A percentile compares a stretch with the other conserved stretches of the same genome.
These are phyloP conservation scores for Penicillium egyptiacum DNA, from an alignment of 495 filamentous ascomycete genomes.

Conservation along the genomic window DNA sequence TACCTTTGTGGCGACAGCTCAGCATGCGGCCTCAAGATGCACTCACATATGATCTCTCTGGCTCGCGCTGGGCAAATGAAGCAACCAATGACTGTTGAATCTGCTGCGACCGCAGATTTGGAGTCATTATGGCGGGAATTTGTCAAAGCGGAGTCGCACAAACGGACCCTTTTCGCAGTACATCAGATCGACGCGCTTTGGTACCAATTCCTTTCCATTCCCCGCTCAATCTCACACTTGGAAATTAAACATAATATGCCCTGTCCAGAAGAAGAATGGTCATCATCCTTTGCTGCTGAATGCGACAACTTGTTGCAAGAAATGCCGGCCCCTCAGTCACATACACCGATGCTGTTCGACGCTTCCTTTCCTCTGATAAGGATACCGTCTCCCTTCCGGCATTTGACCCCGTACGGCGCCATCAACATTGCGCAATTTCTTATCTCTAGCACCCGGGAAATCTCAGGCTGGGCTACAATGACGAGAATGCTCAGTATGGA, in stretches of 20 bases:
- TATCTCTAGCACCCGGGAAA: constrained; percentile 39
- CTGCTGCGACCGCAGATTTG: constrained; percentile 22
- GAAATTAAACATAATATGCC: constrained; percentile 42
- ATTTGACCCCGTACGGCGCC: constrained; percentile 40
- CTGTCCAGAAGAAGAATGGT: constrained; percentile 33
- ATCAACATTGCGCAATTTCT: constrained; percentile 42
- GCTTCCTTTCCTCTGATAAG: constrained; percentile 28
- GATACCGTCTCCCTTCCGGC: constrained; percentile 23
- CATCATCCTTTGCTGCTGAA: constrained; percentile 28
- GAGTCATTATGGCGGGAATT: constrained; percentile 36
- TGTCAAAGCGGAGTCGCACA: constrained; percentile 34
- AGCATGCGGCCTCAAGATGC: constrained; percentile 32
- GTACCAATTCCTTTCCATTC: constrained; percentile 41
- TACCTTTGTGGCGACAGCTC: constrained; percentile 36
- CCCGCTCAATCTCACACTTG: constrained; percentile 36
- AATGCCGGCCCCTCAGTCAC: constrained; percentile 22
- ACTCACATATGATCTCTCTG: constrained; percentile 37
- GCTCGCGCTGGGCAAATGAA: constrained; percentile 29
- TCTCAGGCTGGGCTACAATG: constrained; percentile 43
- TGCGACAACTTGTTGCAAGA: constrained; percentile 28
- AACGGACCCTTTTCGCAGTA: constrained; percentile 38
- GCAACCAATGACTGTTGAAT: constrained; percentile 22
- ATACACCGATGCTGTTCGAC: constrained; percentile 38
- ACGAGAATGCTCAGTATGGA: constrained; percentile 39
- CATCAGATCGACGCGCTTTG: constrained; percentile 42